Evolutionary conservation across 225 moss, liverwort and hornwort genomes (phyloP).

Genomic region (Pleurozium schreberi): DNA sequence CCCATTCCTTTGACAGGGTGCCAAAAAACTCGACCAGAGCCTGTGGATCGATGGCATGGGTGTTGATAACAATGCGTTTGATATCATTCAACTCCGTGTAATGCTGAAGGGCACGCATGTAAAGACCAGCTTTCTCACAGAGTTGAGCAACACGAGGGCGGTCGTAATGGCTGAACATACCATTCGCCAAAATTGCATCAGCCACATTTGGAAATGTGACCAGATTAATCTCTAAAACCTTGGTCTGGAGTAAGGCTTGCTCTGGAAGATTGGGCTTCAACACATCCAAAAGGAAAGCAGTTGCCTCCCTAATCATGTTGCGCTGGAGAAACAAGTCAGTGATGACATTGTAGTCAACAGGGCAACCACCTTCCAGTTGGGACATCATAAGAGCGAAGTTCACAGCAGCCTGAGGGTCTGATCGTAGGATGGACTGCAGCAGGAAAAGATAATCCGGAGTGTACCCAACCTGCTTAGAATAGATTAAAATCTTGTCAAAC

Average conservation of each 20-base stretch:
- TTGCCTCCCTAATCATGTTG: conserved; percentile 98
- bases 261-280: conserved; percentile 94
- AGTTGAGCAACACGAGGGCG: conserved; percentile 97
- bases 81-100: conserved; percentile 90
- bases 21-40: conserved; percentile 96
- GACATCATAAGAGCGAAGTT: conserved; percentile 99
- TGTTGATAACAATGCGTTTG: conserved; percentile 93
- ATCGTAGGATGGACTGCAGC: conserved; percentile 80
- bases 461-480: conserved; percentile 99
- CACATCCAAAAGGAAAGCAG: conserved; percentile 92
- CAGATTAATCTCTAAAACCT: conserved; percentile 97
- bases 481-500: conserved; percentile 97
- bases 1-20: conserved; percentile 95
- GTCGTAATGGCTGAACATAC: conserved; percentile 96
- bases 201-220: conserved; percentile 99
- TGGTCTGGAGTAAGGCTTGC: conserved; percentile 89
- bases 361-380: conserved; percentile 89
- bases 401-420: conserved; percentile 93
- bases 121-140: conserved; percentile 99
- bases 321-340: conserved; percentile 95
- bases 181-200: conserved; percentile 96
- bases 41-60: conserved; percentile 99
- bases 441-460: conserved; percentile 93
- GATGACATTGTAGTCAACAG: conserved; percentile 91
- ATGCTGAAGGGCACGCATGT: conserved; percentile 99